These are phyloP conservation scores for Flaveria sonorensis DNA, from an alignment of 129 eudicot species.

Conservation along the genomic window DNA sequence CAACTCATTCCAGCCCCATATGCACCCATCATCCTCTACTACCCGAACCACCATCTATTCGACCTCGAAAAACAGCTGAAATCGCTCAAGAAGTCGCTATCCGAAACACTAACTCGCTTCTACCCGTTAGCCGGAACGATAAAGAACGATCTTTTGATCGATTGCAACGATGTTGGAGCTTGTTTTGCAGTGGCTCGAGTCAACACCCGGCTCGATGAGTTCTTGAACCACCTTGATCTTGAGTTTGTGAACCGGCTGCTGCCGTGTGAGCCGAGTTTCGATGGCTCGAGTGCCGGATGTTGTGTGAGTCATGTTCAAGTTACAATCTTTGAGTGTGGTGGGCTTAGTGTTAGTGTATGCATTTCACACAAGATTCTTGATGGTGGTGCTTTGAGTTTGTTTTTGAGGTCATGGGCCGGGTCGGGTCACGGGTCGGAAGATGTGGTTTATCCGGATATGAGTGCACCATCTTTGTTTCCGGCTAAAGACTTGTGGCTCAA, in stretches of 20 bases:
- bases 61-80: slow-evolving; percentile 32
- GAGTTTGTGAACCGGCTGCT: slow-evolving; percentile 42
- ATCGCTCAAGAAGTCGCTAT: slow-evolving; percentile 48
- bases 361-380: slow-evolving; percentile 70
- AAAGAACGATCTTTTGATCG: slow-evolving; percentile 53
- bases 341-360: slow-evolving; percentile 64
- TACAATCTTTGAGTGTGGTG: slow-evolving; percentile 59
- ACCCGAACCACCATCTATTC: slow-evolving; percentile 33
- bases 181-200: slow-evolving; percentile 44
- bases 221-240: slow-evolving; percentile 39
- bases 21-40: slow-evolving; percentile 64
- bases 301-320: slow-evolving; percentile 55
- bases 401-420: slow-evolving; percentile 52
- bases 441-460: slow-evolving; percentile 40
- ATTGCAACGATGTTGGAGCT: slow-evolving; percentile 70
- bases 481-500: slow-evolving; percentile 49
- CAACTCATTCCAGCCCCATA: slow-evolving; percentile 77
- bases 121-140: slow-evolving; percentile 72
- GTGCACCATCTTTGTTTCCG: slow-evolving; percentile 52
- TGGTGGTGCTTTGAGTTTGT: slow-evolving; percentile 52
- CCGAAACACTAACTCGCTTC: slow-evolving; percentile 54
- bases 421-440: slow-evolving; percentile 22
- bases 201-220: slow-evolving; percentile 31
- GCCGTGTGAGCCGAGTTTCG: slow-evolving; percentile 43
- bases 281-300: slow-evolving; percentile 25